phyloP scores from a whole-genome alignment of 1,139 yeast genomes.

The Candida albicans region DNA sequence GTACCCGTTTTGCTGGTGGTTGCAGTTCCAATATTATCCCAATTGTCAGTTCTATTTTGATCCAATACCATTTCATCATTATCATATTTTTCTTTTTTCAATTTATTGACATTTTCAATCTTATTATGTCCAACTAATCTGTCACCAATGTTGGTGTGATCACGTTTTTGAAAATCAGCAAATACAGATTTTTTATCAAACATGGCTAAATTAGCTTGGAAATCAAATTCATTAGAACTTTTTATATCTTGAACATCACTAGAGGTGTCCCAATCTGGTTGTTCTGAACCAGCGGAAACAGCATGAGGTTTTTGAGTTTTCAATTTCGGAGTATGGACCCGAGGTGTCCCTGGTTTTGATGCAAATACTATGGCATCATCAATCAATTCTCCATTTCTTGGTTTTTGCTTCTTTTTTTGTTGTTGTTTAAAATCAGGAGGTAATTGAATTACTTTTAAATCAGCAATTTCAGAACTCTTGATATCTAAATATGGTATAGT shows the following conservation, averaged over 20 bases:
- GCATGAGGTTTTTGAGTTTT: conserved; percentile 4
- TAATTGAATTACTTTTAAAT: conserved; percentile 50
- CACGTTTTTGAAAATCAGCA: conserved; percentile 69
- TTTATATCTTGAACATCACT: conserved; percentile 49
- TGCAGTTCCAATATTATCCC: conserved; percentile 49
- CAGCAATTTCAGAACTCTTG: conserved; percentile 39
- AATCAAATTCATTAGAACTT: conserved; percentile 73
- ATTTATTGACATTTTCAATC: conserved; percentile 29
- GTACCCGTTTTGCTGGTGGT: conserved; percentile 6
- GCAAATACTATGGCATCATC: conserved; percentile 33
- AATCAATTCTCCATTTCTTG: conserved; percentile 12
- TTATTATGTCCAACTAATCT: conserved; percentile 79
- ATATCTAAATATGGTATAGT: conserved; percentile 25
- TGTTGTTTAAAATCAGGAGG: conserved; percentile 37
- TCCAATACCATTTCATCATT: conserved; percentile 74
- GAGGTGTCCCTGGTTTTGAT: conserved; percentile 13
- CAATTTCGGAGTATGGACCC: conserved; percentile 19
- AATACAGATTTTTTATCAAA: conserved; percentile 83
- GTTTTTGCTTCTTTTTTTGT: conserved; percentile 17
- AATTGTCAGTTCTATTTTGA: conserved; percentile 47
- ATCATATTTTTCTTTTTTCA: conserved; percentile 52
- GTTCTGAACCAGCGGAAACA: background rate
- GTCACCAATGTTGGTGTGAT: conserved; percentile 57
- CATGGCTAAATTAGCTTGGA: conserved; percentile 76
- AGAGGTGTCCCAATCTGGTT: conserved; percentile 49